Evolutionary conservation across 768 basidiomycete species (phyloP), one percentile per base, ranked within the genome.

Genomic region (Tylopilus intermedius): DNA sequence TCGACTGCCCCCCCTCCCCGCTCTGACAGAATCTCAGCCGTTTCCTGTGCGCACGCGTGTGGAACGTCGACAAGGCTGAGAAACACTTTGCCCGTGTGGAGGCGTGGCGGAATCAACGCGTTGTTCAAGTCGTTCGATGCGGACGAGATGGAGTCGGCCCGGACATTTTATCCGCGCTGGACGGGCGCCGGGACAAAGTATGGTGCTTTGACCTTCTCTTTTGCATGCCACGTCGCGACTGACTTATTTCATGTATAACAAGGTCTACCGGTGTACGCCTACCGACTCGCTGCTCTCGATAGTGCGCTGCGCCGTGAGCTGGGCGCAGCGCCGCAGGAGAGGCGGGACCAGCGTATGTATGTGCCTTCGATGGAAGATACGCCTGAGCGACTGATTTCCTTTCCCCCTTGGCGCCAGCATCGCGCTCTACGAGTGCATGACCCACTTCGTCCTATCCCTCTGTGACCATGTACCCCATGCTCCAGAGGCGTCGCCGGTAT

Each of bases 11-110:
- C 8, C 15, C 37, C 18, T 18, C 4, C 18, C 18, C 18, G 14
- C 37, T 4, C 37, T 37, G 37, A 39, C 18, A 18, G 18, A 2
- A 21, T 18, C 38, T 8, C 18, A 92, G 90, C 24, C 86, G 91
- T 10, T 93, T 91, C 64, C 79, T 93, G 3, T 79, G 89, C n/a
- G 91, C 91, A 6, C 76, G 91, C 53, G 74, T 75, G 51, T 92
- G 83, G 64, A 78, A 88, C 54, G 71, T 77, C 13, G 59, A 68
- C 18, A 78, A 79, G 53, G 89, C 90, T 0, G 74, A 80, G 67
- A 79, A 80, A 54, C 88, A 92, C 63, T 91, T 91, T 62, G 67
- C 80, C 2, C 77, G 78, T 14, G 72, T 84, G 0, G 81, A 86
- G 60, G 72, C 74, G 5, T 94, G 91, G 91, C 72, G 88, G 55